phyloP scores from a whole-genome alignment of 1,139 yeast species.

The Scheffersomyces lignicola region DNA sequence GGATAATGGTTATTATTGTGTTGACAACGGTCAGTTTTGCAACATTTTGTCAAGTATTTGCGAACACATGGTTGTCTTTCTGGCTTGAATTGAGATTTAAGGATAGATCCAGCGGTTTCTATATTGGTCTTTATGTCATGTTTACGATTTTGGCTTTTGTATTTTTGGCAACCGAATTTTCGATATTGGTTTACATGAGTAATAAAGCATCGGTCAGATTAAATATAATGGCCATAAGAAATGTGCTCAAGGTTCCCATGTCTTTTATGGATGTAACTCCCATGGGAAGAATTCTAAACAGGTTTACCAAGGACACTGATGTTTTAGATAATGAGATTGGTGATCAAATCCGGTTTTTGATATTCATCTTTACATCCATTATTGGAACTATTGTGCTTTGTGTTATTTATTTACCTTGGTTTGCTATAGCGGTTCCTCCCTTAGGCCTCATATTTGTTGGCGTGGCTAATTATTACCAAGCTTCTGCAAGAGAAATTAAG shows the following conservation, averaged over 20 bases:
- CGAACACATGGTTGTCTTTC: constrained; percentile 82
- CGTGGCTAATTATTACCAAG: constrained; percentile 57
- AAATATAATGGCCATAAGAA: constrained; percentile 42
- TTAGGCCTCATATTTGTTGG: constrained; percentile 46
- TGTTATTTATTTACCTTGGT: constrained; percentile 70
- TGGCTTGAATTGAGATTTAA: constrained; percentile 68
- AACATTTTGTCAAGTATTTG: constrained; percentile 62
- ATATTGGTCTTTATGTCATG: constrained; percentile 72
- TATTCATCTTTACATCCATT: constrained; percentile 53
- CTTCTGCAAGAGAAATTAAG: constrained; percentile 38
- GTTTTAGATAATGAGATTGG: constrained; percentile 74
- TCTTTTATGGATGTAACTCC: constrained; percentile 61
- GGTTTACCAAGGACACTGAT: constrained; percentile 81
- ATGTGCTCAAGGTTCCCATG: constrained; percentile 56
- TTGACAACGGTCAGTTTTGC: constrained; percentile 29
- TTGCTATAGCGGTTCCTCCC: constrained; percentile 68
- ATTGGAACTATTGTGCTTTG: constrained; percentile 66
- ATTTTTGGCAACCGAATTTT: constrained; percentile 43
- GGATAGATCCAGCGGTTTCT: constrained; percentile 49
- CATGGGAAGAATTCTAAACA: constrained; percentile 57
- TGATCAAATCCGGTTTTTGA: constrained; percentile 54
- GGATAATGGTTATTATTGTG: constrained; percentile 12
- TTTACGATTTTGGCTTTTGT: constrained; percentile 43
- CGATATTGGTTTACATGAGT: constrained; percentile 49
- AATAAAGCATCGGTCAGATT: constrained; percentile 48